phyloP scores from a whole-genome alignment of 176 grass and related monocot genomes.

The Aechmea fasciata region DNA sequence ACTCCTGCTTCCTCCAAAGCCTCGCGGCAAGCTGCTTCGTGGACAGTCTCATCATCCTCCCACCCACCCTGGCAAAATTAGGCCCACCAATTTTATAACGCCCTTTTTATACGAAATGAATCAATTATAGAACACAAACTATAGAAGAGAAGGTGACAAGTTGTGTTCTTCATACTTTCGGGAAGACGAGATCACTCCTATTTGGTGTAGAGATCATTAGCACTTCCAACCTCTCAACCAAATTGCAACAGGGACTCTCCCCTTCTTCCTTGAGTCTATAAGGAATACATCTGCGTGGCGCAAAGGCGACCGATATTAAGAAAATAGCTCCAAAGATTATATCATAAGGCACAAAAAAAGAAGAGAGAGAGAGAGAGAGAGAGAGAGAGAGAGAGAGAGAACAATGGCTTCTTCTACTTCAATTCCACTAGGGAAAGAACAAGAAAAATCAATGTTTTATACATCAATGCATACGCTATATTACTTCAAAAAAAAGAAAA shows the following conservation, averaged over 20 bases:
- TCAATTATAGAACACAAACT: not conserved
- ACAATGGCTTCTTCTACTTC: too few relatives aligned
- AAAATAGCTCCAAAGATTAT: not conserved
- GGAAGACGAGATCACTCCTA: conserved; percentile 64
- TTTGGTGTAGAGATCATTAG: conserved; percentile 70
- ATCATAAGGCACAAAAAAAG: not conserved
- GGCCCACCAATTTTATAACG: conserved; percentile 11
- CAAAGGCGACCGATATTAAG: not conserved
- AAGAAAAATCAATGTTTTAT: too few relatives aligned
- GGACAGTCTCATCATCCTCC: conserved; percentile 65
- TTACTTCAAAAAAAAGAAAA: too few relatives aligned
- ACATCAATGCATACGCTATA: too few relatives aligned
- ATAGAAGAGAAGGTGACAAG: not conserved
- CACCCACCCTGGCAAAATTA: conserved; percentile 54
- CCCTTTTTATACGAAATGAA: not conserved
- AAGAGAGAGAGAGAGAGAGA: not conserved
- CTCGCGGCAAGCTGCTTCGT: conserved; percentile 65
- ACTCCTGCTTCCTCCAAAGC: conserved; percentile 84
- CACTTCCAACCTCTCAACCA: conserved; percentile 26
- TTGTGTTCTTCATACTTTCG: conserved; percentile 37
- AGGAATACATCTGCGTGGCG: conserved; percentile 23
- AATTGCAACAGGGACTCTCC: conserved; percentile 3
- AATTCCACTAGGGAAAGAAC: too few relatives aligned
- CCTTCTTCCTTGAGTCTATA: conserved; percentile 1
- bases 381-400: not conserved